These are phyloP conservation scores for Paraphaeosphaeria minitans DNA, from an alignment of 2,329 filamentous ascomycete species.

Conservation along the genomic window DNA sequence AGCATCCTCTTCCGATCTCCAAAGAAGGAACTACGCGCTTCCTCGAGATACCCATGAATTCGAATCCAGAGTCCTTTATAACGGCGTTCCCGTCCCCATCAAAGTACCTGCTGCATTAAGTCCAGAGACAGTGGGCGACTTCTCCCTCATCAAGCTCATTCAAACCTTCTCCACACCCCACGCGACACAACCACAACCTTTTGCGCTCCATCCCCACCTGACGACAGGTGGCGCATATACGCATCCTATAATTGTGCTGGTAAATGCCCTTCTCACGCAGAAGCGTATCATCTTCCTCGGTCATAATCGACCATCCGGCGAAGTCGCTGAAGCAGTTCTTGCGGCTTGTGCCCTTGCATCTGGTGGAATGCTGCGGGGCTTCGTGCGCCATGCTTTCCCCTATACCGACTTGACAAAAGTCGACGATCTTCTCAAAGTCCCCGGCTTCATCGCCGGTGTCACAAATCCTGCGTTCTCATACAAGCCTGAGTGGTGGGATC, in stretches of 20 bases:
- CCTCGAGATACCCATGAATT: conserved; percentile 97
- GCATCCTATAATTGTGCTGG: conserved; percentile 91
- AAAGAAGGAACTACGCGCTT: conserved; percentile 70
- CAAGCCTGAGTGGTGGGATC: conserved; percentile 97
- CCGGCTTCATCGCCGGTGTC: conserved; percentile 96
- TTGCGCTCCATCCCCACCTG: conserved; percentile 84
- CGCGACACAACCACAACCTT: conserved; percentile 80
- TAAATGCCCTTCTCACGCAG: conserved; percentile 93
- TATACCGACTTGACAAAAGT: conserved; percentile 98
- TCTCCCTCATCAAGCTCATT: conserved; percentile 95
- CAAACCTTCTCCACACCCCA: conserved; percentile 89
- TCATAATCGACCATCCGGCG: conserved; percentile 91
- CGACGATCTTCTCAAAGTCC: conserved; percentile 92
- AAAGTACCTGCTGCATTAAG: conserved; percentile 93
- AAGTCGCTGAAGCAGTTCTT: conserved; percentile 96
- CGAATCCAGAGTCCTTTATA: conserved; percentile 93
- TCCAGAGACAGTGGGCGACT: conserved; percentile 96
- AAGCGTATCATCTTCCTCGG: conserved; percentile 96
- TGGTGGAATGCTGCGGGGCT: conserved; percentile 88
- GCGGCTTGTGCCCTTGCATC: conserved; percentile 95
- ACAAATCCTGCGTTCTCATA: conserved; percentile 96
- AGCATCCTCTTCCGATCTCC: conserved; percentile 48
- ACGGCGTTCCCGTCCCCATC: conserved; percentile 94
- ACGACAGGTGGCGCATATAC: conserved; percentile 90
- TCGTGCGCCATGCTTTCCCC: conserved; percentile 94